Evolutionary conservation across 441 rosid genomes (phyloP).

Genomic region (Flueggea neowawraea): DNA sequence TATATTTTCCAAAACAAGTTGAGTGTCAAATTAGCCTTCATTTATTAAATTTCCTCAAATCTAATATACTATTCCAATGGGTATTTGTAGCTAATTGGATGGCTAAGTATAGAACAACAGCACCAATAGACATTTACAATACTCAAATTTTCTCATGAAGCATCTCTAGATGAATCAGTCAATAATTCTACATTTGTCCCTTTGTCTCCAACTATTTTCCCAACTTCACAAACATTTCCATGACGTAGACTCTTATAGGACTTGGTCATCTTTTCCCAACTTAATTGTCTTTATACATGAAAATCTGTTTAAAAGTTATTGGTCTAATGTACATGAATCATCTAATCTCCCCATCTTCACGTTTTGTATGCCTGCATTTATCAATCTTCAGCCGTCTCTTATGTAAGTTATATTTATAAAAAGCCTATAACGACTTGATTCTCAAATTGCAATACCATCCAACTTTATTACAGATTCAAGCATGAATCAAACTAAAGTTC

Average conservation of each 20-base stretch:
- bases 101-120: no score
- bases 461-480: no score
- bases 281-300: neutral
- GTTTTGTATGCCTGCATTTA: conserved; percentile 13
- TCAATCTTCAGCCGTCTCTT: neutral
- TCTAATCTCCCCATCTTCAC: no score
- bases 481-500: conserved; percentile 21
- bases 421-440: neutral
- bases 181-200: conserved; percentile 8
- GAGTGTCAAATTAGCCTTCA: no score
- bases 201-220: neutral
- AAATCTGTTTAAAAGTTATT: conserved; percentile 17
- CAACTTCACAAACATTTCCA: conserved; percentile 4
- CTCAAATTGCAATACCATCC: no score
- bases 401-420: neutral
- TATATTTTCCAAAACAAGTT: no score
- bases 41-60: no score
- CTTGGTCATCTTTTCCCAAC: conserved; percentile 21
- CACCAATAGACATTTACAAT: no score
- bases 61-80: no score
- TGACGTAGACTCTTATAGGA: conserved; percentile 20
- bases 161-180: neutral
- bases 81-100: no score
- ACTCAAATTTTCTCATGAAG: neutral
- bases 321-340: neutral